These are phyloP conservation scores for Komagataella phaffii DNA, from an alignment of 805 yeast species.

Conservation along the genomic window DNA sequence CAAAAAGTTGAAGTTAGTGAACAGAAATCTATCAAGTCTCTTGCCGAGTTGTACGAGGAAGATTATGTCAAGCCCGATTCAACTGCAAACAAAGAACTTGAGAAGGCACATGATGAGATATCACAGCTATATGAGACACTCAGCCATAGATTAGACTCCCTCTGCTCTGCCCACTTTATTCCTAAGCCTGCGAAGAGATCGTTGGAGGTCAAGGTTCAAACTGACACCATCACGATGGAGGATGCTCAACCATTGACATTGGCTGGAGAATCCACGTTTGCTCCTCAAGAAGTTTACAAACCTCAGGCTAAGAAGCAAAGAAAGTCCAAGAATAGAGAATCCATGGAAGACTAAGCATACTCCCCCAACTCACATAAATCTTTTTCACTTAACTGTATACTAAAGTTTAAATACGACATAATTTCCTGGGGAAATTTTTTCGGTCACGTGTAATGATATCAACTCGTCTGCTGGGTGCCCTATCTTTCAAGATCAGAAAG, in stretches of 20 bases:
- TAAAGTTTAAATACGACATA: neutral
- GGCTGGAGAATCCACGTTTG: conserved; percentile 61
- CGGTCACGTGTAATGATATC: neutral
- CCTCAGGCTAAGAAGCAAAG: conserved; percentile 15
- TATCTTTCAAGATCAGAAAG: neutral
- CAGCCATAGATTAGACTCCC: conserved; percentile 66
- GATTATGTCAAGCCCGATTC: conserved; percentile 37
- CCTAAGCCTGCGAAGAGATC: conserved; percentile 81
- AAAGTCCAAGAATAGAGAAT: conserved; percentile 5
- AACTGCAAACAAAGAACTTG: conserved; percentile 44
- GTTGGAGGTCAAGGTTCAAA: conserved; percentile 70
- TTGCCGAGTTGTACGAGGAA: conserved; percentile 88
- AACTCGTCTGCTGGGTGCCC: neutral
- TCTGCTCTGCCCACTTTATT: conserved; percentile 88
- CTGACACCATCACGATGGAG: conserved; percentile 81
- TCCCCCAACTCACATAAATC: neutral
- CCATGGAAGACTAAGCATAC: neutral
- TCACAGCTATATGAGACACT: conserved; percentile 47
- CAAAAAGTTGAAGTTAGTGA: conserved; percentile 60
- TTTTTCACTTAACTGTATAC: neutral
- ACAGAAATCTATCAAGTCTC: conserved; percentile 71
- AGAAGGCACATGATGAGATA: conserved; percentile 71
- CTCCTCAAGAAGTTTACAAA: conserved; percentile 88
- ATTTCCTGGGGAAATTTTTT: neutral
- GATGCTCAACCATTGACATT: conserved; percentile 89